Evolutionary conservation across 2,329 filamentous ascomycete genomes (phyloP).

Genomic region (Alternaria gansuensis): DNA sequence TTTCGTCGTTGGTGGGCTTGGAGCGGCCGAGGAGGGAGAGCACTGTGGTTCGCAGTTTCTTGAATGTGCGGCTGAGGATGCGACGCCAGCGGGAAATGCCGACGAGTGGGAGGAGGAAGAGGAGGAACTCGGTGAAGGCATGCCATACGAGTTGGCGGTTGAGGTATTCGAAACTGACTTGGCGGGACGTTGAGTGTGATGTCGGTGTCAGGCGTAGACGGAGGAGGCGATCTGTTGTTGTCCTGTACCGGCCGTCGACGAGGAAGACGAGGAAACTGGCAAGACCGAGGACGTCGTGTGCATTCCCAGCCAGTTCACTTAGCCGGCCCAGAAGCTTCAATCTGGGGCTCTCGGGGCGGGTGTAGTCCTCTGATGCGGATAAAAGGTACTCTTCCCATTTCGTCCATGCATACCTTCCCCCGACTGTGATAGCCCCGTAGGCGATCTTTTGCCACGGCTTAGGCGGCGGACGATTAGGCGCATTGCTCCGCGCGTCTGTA

Average conservation of each 20-base stretch:
- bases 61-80: slow-evolving; percentile 88
- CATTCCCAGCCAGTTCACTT: slow-evolving; percentile 73
- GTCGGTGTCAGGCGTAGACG: slow-evolving; percentile 85
- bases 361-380: slow-evolving; percentile 77
- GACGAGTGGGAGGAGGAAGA: slow-evolving; percentile 95
- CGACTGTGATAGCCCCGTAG: slow-evolving; percentile 86
- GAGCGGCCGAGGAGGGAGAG: slow-evolving; percentile 61
- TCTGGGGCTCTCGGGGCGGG: slow-evolving; percentile 60
- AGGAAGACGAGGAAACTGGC: slow-evolving; percentile 90
- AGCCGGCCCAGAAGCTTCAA: slow-evolving; percentile 70
- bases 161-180: slow-evolving; percentile 96
- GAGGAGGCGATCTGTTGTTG: slow-evolving; percentile 84
- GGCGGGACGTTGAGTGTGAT: slow-evolving; percentile 81
- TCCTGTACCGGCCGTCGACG: slow-evolving; percentile 88
- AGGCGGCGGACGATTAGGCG: slow-evolving; percentile 68
- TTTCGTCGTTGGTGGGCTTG: slow-evolving; percentile 58
- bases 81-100: slow-evolving; percentile 92
- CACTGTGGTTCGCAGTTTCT: slow-evolving; percentile 70
- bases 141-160: slow-evolving; percentile 99
- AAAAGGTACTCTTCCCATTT: slow-evolving; percentile 91
- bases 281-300: slow-evolving; percentile 83
- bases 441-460: slow-evolving; percentile 82
- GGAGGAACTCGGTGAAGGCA: slow-evolving; percentile 98
- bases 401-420: slow-evolving; percentile 87
- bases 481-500: slow-evolving; percentile 76